Percentiles rank a stretch among this genome's conserved stretches.
phyloP scores from a whole-genome alignment of 179 eudicot species.

The Sideroxylon spinosum region DNA sequence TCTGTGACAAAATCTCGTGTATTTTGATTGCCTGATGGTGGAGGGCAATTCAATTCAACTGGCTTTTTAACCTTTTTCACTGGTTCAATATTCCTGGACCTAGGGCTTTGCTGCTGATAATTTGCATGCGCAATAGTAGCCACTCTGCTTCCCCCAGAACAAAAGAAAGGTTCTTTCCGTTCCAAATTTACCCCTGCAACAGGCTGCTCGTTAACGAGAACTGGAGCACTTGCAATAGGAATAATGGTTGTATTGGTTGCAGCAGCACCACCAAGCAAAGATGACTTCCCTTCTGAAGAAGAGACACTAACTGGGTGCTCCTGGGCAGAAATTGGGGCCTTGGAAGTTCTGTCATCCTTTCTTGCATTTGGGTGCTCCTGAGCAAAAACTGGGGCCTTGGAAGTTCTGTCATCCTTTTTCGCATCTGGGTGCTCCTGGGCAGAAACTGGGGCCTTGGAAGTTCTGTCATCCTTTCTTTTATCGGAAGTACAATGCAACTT shows the following conservation, averaged over 20 bases:
- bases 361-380: slow-evolving; percentile 22
- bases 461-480: slow-evolving; percentile 30
- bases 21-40: slow-evolving; percentile 31
- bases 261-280: slow-evolving; percentile 35
- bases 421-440: slow-evolving; percentile 21
- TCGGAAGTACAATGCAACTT: slow-evolving; percentile 20
- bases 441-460: slow-evolving; percentile 18
- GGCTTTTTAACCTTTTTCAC: slow-evolving; percentile 36
- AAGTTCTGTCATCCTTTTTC: slow-evolving; percentile 28
- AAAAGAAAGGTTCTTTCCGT: slow-evolving; percentile 26
- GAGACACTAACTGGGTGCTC: slow-evolving; percentile 23
- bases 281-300: slow-evolving; percentile 26
- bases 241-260: slow-evolving; percentile 32
- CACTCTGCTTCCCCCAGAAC: slow-evolving; percentile 27
- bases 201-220: slow-evolving; percentile 24
- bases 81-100: slow-evolving; percentile 33
- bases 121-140: slow-evolving; percentile 17
- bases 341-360: slow-evolving; percentile 26
- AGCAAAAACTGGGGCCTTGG: slow-evolving; percentile 19
- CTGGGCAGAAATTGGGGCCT: slow-evolving; percentile 21
- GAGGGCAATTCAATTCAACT: slow-evolving; percentile 50
- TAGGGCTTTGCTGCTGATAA: slow-evolving; percentile 35
- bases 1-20: slow-evolving; percentile 27
- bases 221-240: slow-evolving; percentile 11
- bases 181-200: slow-evolving; percentile 24